Percentiles rank a stretch among this genome's conserved stretches.
Evolutionary conservation across 257 asterid genomes (phyloP).

Genomic region (Penstemon eatonii): DNA sequence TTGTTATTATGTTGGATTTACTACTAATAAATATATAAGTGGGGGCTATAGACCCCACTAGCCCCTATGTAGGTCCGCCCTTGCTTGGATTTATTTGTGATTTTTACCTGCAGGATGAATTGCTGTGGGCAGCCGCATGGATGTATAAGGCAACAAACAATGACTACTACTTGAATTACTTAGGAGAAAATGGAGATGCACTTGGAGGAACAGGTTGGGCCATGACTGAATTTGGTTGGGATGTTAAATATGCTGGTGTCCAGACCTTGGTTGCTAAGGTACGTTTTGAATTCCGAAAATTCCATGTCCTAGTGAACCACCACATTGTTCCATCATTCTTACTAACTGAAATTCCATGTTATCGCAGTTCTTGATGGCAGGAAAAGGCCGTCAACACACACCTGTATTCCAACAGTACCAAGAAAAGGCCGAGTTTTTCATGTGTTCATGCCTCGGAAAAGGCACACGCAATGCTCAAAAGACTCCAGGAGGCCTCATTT

Average conservation of each 20-base stretch:
- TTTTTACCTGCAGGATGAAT: constrained; percentile 61
- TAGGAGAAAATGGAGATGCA: constrained; percentile 75
- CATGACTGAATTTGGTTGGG: constrained; percentile 98
- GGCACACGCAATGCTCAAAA: constrained; percentile 50
- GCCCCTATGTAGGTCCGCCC: too few species aligned
- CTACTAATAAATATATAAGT: too few species aligned
- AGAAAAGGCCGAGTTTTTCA: constrained; percentile 70
- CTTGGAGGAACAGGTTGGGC: constrained; percentile 98
- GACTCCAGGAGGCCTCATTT: constrained; percentile 76
- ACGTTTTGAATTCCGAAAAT: background rate
- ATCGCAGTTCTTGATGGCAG: constrained; percentile 64
- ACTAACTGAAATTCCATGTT: background rate
- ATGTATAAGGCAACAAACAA: constrained; percentile 83
- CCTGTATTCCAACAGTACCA: constrained; percentile 47
- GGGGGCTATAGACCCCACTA: too few species aligned
- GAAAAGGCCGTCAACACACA: constrained; percentile 55
- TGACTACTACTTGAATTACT: constrained; percentile 63
- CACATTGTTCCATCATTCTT: too few species aligned
- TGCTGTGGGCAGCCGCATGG: constrained; percentile 99
- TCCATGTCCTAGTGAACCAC: background rate
- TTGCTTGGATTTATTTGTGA: too few species aligned
- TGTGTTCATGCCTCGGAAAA: constrained; percentile 76
- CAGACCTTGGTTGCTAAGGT: constrained; percentile 93
- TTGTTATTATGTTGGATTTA: too few species aligned
- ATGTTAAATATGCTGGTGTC: constrained; percentile 94